Conservation (phyloP, 2,329 filamentous ascomycete genomes). For the Verticillium longisporum region DNA sequence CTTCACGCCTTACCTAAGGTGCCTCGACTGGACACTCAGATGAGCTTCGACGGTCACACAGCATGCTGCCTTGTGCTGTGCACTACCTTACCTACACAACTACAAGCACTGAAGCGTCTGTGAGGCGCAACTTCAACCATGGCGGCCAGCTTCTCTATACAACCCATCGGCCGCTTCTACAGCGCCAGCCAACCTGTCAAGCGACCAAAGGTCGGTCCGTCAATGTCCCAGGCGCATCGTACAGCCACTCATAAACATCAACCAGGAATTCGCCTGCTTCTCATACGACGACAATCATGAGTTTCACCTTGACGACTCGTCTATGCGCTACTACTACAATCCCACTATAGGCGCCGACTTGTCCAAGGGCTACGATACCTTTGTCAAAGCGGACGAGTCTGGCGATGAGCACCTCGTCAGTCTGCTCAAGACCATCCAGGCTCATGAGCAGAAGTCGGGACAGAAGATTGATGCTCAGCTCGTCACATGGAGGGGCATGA, state of each 20-base stretch:
- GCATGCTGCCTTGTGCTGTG: too few relatives aligned
- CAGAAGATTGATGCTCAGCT: constrained; percentile 68
- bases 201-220: constrained; percentile 63
- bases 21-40: too few relatives aligned
- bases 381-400: constrained; percentile 75
- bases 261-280: constrained; percentile 85
- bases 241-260: neutral
- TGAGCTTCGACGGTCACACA: too few relatives aligned
- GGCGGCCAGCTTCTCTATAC: constrained; percentile 48
- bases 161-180: constrained; percentile 63
- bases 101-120: too few relatives aligned
- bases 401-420: constrained; percentile 84
- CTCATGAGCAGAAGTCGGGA: constrained; percentile 62
- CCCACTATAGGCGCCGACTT: constrained; percentile 66
- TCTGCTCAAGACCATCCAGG: constrained; percentile 68
- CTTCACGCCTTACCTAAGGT: too few relatives aligned
- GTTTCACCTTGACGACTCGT: constrained; percentile 70
- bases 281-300: constrained; percentile 83
- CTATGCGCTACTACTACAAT: constrained; percentile 83
- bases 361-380: constrained; percentile 72
- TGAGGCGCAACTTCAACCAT: neutral
- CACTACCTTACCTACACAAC: too few relatives aligned
- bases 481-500: constrained; percentile 95
- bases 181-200: constrained; percentile 65
- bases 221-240: neutral